These are phyloP conservation scores for Arthrobotrys sinensis DNA, from an alignment of 2,329 filamentous ascomycete genomes.

Conservation along the genomic window DNA sequence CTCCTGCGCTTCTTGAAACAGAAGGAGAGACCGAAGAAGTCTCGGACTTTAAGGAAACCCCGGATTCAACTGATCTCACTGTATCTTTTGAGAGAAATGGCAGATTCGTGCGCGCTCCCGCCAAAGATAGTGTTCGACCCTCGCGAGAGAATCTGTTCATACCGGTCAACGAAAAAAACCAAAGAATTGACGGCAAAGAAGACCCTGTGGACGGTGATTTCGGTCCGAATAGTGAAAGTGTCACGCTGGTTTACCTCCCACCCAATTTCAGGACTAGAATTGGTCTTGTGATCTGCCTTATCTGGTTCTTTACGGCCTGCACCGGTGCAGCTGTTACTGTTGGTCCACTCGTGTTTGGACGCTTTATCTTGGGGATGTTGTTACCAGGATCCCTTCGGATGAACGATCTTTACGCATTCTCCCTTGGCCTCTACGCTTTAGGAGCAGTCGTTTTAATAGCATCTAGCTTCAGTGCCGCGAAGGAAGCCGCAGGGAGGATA, in stretches of 20 bases:
- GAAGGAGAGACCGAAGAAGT: slow-evolving; percentile 27
- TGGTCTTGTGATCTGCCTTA: slow-evolving; percentile 85
- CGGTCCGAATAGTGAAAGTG: slow-evolving; percentile 74
- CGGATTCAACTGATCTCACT: slow-evolving; percentile 64
- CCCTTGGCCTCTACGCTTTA: slow-evolving; percentile 86
- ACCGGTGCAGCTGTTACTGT: slow-evolving; percentile 90
- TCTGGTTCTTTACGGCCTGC: slow-evolving; percentile 93
- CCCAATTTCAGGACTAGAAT: slow-evolving; percentile 86
- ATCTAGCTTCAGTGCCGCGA: slow-evolving; percentile 63
- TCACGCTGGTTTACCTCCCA: slow-evolving; percentile 83
- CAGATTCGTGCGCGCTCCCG: slow-evolving; percentile 89
- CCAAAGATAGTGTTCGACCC: slow-evolving; percentile 93
- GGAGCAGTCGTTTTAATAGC: slow-evolving; percentile 77
- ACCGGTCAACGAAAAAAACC: slow-evolving; percentile 78
- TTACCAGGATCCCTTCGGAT: slow-evolving; percentile 81
- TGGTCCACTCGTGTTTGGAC: slow-evolving; percentile 86
- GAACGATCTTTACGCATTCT: slow-evolving; percentile 98
- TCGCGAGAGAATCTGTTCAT: slow-evolving; percentile 87
- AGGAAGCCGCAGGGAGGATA: slow-evolving; percentile 37
- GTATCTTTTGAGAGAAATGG: slow-evolving; percentile 79
- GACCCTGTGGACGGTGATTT: slow-evolving; percentile 74
- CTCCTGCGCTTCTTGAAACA: slow-evolving; percentile 62
- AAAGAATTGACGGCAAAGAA: slow-evolving; percentile 75
- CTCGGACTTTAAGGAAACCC: slow-evolving; percentile 28
- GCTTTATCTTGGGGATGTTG: slow-evolving; percentile 80